Percentiles rank a stretch among this genome's conserved stretches.
Evolutionary conservation across 2,329 filamentous ascomycete genomes (phyloP).

Genomic region (Colletotrichum shisoi): DNA sequence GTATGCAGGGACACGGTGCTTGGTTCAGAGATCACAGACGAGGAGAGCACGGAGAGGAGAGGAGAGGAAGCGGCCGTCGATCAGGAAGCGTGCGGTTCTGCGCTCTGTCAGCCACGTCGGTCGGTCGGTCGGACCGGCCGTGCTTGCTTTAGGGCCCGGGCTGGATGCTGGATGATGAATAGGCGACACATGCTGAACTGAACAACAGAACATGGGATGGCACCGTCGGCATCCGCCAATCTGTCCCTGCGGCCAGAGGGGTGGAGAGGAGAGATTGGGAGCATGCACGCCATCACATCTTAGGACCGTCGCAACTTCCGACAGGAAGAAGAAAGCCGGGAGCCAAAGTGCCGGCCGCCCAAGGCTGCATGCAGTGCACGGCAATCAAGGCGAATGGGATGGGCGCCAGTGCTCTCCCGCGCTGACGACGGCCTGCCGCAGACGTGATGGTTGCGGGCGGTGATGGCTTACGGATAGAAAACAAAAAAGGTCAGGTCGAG

Average conservation of each 20-base stretch:
- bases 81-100: background rate
- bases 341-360: conserved; percentile 26
- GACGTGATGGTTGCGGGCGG: conserved; percentile 10
- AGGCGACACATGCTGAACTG: conserved; percentile 17
- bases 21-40: background rate
- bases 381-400: conserved; percentile 6
- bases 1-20: conserved; percentile 13
- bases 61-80: background rate
- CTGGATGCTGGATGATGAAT: background rate
- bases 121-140: background rate
- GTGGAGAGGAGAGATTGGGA: background rate
- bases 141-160: background rate
- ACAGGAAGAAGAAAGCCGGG: conserved; percentile 30
- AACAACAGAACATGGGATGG: conserved; percentile 23
- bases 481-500: too few relatives aligned
- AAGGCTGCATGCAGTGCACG: conserved; percentile 1
- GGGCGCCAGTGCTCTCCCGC: background rate
- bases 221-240: conserved; percentile 17
- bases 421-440: background rate
- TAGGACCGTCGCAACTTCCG: conserved; percentile 20
- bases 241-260: background rate
- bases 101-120: conserved; percentile 1
- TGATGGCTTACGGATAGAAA: background rate
- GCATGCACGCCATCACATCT: background rate
- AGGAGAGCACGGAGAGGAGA: background rate